These are phyloP conservation scores for Forsythia suspensa DNA, from an alignment of 257 asterid genomes.

Conservation along the genomic window DNA sequence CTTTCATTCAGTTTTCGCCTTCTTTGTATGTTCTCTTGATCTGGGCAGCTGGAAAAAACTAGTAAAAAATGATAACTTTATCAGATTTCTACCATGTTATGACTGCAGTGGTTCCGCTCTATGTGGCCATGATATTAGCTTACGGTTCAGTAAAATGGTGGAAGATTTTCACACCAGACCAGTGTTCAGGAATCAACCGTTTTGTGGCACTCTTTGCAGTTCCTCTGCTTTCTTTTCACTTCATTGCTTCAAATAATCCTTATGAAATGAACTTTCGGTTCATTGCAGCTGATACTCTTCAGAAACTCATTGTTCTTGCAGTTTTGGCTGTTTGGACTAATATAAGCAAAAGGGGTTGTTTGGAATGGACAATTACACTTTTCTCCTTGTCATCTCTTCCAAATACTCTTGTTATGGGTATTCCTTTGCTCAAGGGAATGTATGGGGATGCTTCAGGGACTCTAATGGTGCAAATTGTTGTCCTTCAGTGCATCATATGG, in stretches of 20 bases:
- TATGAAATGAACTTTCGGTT: slow-evolving; percentile 62
- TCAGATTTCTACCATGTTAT: slow-evolving; percentile 73
- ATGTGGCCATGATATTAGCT: slow-evolving; percentile 71
- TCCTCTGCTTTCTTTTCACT: slow-evolving; percentile 71
- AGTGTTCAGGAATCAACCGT: slow-evolving; percentile 76
- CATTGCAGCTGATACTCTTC: slow-evolving; percentile 70
- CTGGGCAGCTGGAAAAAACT: background rate
- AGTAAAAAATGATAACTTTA: slow-evolving; percentile 44
- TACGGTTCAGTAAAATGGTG: slow-evolving; percentile 82
- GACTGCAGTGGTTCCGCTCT: slow-evolving; percentile 83
- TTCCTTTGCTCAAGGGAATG: slow-evolving; percentile 69
- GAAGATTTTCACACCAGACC: slow-evolving; percentile 72
- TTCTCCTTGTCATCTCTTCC: slow-evolving; percentile 69
- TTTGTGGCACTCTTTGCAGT: slow-evolving; percentile 77
- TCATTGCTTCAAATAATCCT: slow-evolving; percentile 62
- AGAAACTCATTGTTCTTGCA: slow-evolving; percentile 54
- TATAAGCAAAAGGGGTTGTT: slow-evolving; percentile 48
- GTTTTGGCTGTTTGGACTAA: slow-evolving; percentile 55
- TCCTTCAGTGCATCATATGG: slow-evolving; percentile 75
- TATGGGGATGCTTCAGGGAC: slow-evolving; percentile 57
- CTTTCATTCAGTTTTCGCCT: too few species aligned
- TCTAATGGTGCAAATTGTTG: slow-evolving; percentile 72
- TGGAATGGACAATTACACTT: slow-evolving; percentile 70
- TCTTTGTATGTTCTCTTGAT: too few species aligned
- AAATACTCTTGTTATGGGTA: slow-evolving; percentile 77